These are phyloP conservation scores for Ulota crispa DNA, from an alignment of 225 moss, liverwort and hornwort species.

Conservation along the genomic window DNA sequence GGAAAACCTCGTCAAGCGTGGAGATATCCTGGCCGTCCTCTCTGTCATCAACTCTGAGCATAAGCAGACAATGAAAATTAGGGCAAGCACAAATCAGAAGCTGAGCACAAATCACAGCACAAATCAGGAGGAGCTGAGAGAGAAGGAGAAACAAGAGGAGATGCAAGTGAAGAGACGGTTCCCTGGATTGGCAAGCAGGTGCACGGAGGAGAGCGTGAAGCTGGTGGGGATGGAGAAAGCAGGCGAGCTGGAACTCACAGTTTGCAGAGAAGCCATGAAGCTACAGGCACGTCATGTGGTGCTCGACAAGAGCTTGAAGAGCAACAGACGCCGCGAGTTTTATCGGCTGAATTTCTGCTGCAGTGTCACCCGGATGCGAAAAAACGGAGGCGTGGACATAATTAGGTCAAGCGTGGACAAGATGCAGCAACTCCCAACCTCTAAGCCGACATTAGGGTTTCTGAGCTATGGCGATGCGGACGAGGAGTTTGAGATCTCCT, in stretches of 20 bases:
- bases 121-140: conserved; percentile 13
- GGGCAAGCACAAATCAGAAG: no score
- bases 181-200: conserved; percentile 16
- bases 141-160: conserved; percentile 14
- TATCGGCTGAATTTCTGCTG: conserved; percentile 20
- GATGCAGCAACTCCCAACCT: not conserved
- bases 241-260: conserved; percentile 5
- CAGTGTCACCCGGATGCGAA: conserved; percentile 33
- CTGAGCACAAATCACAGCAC: no score
- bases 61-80: conserved; percentile 14
- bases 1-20: conserved; percentile 28
- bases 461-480: conserved; percentile 35
- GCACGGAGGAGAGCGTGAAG: conserved; percentile 25
- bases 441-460: conserved; percentile 25
- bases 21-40: conserved; percentile 26
- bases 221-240: conserved; percentile 28
- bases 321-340: conserved; percentile 8
- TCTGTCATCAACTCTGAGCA: conserved; percentile 11
- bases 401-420: conserved; percentile 8
- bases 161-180: not conserved
- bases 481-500: conserved; percentile 33
- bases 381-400: conserved; percentile 33
- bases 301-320: conserved; percentile 39
- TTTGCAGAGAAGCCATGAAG: conserved; percentile 24
- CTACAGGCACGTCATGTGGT: conserved; percentile 26